Conservation (phyloP, 73 alveolate species). For the Stentor roeselii region DNA sequence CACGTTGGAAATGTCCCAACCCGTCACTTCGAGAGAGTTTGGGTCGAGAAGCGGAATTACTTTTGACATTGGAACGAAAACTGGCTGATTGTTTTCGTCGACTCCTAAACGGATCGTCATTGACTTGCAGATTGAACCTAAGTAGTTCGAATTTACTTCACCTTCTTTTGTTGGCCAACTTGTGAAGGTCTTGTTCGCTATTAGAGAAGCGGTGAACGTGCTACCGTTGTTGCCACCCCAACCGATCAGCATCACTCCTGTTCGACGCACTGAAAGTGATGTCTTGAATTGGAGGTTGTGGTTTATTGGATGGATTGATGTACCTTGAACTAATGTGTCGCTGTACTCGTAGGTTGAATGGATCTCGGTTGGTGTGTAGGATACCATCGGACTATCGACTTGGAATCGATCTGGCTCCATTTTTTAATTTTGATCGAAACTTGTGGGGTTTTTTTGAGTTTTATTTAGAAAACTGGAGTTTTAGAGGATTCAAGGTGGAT, state of each 20-base stretch:
- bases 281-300: constrained; percentile 54
- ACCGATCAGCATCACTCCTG: constrained; percentile 94
- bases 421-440: no score
- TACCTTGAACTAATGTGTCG: constrained; percentile 10
- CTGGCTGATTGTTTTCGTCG: constrained; percentile 57
- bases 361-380: neutral
- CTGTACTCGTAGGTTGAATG: constrained; percentile 8
- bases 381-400: constrained; percentile 18
- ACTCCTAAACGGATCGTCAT: constrained; percentile 81
- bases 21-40: constrained; percentile 74
- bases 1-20: constrained; percentile 92
- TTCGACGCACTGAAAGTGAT: constrained; percentile 62
- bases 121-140: constrained; percentile 87
- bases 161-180: constrained; percentile 93
- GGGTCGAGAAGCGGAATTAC: constrained; percentile 93
- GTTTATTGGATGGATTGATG: neutral
- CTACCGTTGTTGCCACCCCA: constrained; percentile 97
- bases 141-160: constrained; percentile 76
- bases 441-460: no score
- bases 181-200: constrained; percentile 63
- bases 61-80: constrained; percentile 82
- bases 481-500: no score
- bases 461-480: no score
- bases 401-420: no score
- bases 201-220: constrained; percentile 80